These are phyloP conservation scores for Scedosporium aurantiacum DNA, from an alignment of 2,329 filamentous ascomycete genomes.

Conservation along the genomic window DNA sequence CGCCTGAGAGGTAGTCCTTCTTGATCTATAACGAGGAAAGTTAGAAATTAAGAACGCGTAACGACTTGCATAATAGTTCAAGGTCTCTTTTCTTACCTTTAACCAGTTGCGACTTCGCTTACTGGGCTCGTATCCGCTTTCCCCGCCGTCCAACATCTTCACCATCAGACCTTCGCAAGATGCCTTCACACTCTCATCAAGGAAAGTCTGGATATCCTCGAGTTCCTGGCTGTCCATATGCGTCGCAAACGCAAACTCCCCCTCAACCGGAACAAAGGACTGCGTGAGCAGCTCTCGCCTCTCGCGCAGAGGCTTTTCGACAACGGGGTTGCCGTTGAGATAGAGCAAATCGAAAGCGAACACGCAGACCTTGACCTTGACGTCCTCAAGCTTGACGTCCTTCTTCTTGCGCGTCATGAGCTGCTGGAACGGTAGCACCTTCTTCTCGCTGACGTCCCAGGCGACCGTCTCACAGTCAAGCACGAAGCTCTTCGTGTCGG, in stretches of 20 bases:
- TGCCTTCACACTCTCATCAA: conserved; percentile 91
- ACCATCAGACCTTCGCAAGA: conserved; percentile 98
- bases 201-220: conserved; percentile 82
- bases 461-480: conserved; percentile 97
- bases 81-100: conserved; percentile 49
- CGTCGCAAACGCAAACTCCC: conserved; percentile 85
- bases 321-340: conserved; percentile 80
- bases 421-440: conserved; percentile 92
- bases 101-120: conserved; percentile 97
- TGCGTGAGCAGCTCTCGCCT: conserved; percentile 63
- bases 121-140: conserved; percentile 91
- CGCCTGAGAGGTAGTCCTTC: conserved; percentile 90
- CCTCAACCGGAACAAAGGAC: conserved; percentile 69
- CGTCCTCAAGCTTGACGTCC: conserved; percentile 88
- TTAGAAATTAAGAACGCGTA: conserved; percentile 1
- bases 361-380: conserved; percentile 93
- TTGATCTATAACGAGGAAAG: conserved; percentile 56
- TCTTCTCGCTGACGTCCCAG: conserved; percentile 92
- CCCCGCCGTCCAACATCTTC: conserved; percentile 91
- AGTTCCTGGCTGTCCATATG: conserved; percentile 79
- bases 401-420: conserved; percentile 97
- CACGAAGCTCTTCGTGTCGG: conserved; percentile 86
- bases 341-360: conserved; percentile 95
- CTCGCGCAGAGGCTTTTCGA: conserved; percentile 77
- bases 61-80: not conserved